Evolutionary conservation across 2,329 filamentous ascomycete species (phyloP).

Genomic region (Cercospora brassicicola): DNA sequence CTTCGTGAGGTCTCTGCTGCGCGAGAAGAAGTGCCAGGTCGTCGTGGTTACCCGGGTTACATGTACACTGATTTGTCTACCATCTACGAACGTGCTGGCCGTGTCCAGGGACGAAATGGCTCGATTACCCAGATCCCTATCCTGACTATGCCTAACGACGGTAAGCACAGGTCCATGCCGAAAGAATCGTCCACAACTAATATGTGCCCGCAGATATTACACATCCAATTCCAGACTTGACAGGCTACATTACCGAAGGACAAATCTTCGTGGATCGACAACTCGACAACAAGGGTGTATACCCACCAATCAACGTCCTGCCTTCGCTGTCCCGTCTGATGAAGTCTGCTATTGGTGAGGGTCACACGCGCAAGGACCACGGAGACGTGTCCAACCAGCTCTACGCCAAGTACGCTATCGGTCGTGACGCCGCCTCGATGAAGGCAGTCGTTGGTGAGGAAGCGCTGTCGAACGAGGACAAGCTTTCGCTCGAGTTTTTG

Average conservation of each 20-base stretch:
- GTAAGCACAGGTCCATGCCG: constrained; percentile 41
- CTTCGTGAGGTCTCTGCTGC: constrained; percentile 97
- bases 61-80: constrained; percentile 99
- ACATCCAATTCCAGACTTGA: constrained; percentile 97
- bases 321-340: constrained; percentile 98
- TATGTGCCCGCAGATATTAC: constrained; percentile 69
- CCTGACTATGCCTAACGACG: constrained; percentile 98
- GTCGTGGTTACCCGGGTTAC: constrained; percentile 99
- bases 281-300: constrained; percentile 93
- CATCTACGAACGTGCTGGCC: constrained; percentile 98
- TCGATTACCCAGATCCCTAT: constrained; percentile 99
- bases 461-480: constrained; percentile 91
- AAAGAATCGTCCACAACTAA: constrained; percentile 11
- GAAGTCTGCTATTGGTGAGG: constrained; percentile 99
- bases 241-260: constrained; percentile 97
- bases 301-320: constrained; percentile 97
- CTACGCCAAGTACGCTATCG: constrained; percentile 99
- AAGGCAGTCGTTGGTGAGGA: constrained; percentile 99
- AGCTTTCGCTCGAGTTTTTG: constrained; percentile 94
- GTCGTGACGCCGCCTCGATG: constrained; percentile 96
- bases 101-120: constrained; percentile 93
- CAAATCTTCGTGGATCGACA: constrained; percentile 97
- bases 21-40: constrained; percentile 96
- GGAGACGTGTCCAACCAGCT: constrained; percentile 98
- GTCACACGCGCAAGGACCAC: constrained; percentile 94